Evolutionary conservation across 2,329 filamentous ascomycete genomes (phyloP).

Genomic region (Fusarium domesticum): DNA sequence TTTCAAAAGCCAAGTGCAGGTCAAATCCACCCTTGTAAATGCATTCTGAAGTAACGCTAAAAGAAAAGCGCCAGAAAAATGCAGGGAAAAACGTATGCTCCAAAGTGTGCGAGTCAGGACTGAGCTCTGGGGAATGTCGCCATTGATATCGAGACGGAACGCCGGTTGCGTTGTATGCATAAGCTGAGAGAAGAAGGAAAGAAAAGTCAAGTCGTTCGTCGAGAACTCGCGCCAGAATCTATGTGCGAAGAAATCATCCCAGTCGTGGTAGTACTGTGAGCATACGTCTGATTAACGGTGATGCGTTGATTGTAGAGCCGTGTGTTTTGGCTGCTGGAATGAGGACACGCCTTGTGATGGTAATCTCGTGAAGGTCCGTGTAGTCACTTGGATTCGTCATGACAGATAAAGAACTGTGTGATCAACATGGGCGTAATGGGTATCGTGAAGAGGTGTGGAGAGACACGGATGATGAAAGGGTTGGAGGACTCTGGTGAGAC

Average conservation of each 20-base stretch:
- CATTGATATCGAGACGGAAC: conserved; percentile 14
- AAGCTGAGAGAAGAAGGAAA: conserved; percentile 21
- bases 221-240: conserved; percentile 26
- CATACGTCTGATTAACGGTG: conserved; percentile 24
- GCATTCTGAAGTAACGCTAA: conserved; percentile 14
- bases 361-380: conserved; percentile 16
- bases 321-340: conserved; percentile 5
- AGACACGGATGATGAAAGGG: conserved; percentile 20
- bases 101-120: background rate
- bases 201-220: conserved; percentile 15
- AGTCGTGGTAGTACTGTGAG: conserved; percentile 29
- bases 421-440: conserved; percentile 14
- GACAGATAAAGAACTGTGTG: conserved; percentile 7
- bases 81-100: conserved; percentile 18
- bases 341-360: conserved; percentile 14
- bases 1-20: conserved; percentile 21
- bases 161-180: conserved; percentile 23
- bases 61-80: conserved; percentile 21
- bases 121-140: background rate
- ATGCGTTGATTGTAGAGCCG: conserved; percentile 14
- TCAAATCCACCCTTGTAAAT: conserved; percentile 21
- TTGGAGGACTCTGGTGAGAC: conserved; percentile 25
- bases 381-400: conserved; percentile 13
- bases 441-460: conserved; percentile 11
- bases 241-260: conserved; percentile 30